These are phyloP conservation scores for Picea abies DNA, from an alignment of 83 land plant species.

Conservation along the genomic window DNA sequence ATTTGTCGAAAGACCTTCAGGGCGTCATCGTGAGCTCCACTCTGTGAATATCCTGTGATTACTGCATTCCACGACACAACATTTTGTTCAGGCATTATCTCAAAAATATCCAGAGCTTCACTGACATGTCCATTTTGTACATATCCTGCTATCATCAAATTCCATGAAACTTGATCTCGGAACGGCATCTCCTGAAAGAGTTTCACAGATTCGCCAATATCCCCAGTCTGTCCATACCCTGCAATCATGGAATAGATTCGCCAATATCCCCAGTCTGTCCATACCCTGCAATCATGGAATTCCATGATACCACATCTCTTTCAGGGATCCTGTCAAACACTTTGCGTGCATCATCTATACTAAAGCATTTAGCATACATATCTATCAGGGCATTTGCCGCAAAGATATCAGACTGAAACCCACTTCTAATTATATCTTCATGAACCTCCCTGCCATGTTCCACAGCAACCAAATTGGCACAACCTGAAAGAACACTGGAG, in stretches of 20 bases:
- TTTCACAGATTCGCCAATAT: conserved; percentile 2
- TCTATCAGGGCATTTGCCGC: background rate
- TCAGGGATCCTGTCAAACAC: background rate
- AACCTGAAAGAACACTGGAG: too few species aligned
- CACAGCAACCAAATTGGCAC: too few species aligned
- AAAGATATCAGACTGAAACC: too few species aligned
- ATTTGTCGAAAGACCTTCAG: conserved; percentile 37
- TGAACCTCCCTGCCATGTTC: too few species aligned
- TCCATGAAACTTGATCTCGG: too few species aligned
- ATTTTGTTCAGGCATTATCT: background rate
- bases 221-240: conserved; percentile 16
- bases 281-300: background rate
- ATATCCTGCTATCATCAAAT: too few species aligned
- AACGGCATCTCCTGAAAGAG: conserved; percentile 7
- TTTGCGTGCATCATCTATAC: conserved; percentile 10
- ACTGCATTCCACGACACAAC: conserved; percentile 53
- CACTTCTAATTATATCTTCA: too few species aligned
- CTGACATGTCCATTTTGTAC: too few species aligned
- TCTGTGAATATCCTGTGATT: conserved; percentile 60
- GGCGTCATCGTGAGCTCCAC: conserved; percentile 34
- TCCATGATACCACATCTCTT: conserved; percentile 12
- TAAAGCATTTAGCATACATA: background rate
- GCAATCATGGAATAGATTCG: too few species aligned
- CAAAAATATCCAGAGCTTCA: too few species aligned
- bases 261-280: too few species aligned